Evolutionary conservation across 495 filamentous ascomycete genomes (phyloP).

Genomic region (Penicillium flavigenum): DNA sequence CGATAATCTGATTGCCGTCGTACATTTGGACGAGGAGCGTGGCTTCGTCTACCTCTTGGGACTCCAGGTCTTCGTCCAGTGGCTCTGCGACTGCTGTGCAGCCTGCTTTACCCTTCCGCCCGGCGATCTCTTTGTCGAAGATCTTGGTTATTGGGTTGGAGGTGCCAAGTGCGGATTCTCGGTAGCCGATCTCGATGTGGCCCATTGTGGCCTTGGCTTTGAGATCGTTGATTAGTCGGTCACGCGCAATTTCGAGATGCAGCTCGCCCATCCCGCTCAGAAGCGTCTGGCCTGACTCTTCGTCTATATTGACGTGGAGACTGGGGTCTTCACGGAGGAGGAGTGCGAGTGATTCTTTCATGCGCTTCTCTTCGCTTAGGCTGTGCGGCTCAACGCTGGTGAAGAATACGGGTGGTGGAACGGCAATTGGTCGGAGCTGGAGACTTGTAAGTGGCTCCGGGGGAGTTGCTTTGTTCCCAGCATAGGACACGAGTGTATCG

Average conservation of each 20-base stretch:
- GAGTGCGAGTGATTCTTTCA: conserved; percentile 71
- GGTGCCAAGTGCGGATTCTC: conserved; percentile 65
- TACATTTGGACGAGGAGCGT: conserved; percentile 31
- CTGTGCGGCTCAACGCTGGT: conserved; percentile 86
- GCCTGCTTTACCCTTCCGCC: conserved; percentile 72
- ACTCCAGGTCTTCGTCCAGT: conserved; percentile 37
- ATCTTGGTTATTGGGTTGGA: conserved; percentile 55
- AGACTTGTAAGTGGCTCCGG: conserved; percentile 70
- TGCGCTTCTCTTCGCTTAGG: conserved; percentile 70
- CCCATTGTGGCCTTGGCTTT: conserved; percentile 89
- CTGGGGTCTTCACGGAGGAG: conserved; percentile 92
- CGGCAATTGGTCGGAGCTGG: conserved; percentile 82
- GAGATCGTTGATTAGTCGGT: conserved; percentile 83
- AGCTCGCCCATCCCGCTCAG: conserved; percentile 96
- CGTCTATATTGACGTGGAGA: conserved; percentile 78
- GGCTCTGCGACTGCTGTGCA: conserved; percentile 69
- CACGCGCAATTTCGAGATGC: conserved; percentile 92
- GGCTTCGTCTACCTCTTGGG: conserved; percentile 26
- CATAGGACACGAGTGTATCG: conserved; percentile 81
- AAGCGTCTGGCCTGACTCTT: conserved; percentile 90
- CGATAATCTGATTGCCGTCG: conserved; percentile 61
- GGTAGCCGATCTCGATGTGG: conserved; percentile 92
- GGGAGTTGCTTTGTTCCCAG: conserved; percentile 58
- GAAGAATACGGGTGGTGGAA: conserved; percentile 95
- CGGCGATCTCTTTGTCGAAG: conserved; percentile 77